phyloP scores from a whole-genome alignment of 2,329 filamentous ascomycete species.

The Coniochaeta ligniaria region DNA sequence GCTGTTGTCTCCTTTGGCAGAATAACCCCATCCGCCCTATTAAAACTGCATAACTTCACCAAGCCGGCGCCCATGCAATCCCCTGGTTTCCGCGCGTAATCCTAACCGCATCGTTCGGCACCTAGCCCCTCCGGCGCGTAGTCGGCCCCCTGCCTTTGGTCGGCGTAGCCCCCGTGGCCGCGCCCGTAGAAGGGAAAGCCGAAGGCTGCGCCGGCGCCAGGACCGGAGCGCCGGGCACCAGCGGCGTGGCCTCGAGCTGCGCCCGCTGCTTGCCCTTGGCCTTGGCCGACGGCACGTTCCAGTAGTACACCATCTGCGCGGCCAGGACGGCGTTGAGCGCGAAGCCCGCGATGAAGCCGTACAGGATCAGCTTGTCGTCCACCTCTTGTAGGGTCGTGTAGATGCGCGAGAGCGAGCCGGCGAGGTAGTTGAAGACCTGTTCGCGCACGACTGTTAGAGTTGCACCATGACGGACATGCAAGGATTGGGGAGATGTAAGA shows the following conservation, averaged over 20 bases:
- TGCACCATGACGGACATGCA: not conserved
- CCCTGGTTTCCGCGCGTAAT: not conserved
- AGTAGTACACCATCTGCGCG: conserved; percentile 91
- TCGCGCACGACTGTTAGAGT: not conserved
- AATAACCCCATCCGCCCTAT: not conserved
- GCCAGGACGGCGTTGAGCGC: conserved; percentile 82
- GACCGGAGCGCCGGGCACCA: conserved; percentile 14
- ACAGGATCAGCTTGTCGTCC: conserved; percentile 91
- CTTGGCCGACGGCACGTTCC: conserved; percentile 58
- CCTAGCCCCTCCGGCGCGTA: conserved; percentile 32
- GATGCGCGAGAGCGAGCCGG: conserved; percentile 86
- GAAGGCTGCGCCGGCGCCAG: conserved; percentile 14
- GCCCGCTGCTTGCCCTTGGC: conserved; percentile 31
- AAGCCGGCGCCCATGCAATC: conserved; percentile 1
- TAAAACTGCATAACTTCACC: conserved; percentile 1
- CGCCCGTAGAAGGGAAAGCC: not conserved
- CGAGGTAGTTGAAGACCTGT: conserved; percentile 96
- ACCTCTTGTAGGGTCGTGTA: conserved; percentile 98
- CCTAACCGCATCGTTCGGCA: conserved; percentile 2
- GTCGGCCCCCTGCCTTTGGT: conserved; percentile 31
- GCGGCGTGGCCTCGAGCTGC: conserved; percentile 6
- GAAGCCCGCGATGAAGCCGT: conserved; percentile 89
- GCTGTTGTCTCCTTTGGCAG: no score
- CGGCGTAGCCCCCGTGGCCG: conserved; percentile 5
- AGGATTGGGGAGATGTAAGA: conserved; percentile 13